Evolutionary conservation across 306 rosid genomes (phyloP).

Genomic region (Vigna radiata): DNA sequence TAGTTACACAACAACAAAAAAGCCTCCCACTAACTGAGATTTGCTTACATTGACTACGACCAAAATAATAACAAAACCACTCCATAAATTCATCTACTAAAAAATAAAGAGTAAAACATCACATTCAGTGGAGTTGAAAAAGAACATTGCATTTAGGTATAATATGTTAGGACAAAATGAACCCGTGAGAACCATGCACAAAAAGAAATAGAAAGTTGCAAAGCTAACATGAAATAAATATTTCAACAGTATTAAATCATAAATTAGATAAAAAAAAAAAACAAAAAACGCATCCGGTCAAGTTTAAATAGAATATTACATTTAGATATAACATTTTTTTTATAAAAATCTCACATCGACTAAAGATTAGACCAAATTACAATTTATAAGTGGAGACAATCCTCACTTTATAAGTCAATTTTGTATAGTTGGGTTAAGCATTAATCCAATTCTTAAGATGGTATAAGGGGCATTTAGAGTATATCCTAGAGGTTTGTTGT

Average conservation of each 20-base stretch:
- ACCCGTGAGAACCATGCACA: slow-evolving; percentile 1
- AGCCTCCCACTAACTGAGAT: not conserved
- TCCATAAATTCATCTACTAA: not conserved
- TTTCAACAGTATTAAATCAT: not conserved
- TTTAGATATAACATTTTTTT: not conserved
- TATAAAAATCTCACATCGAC: no score
- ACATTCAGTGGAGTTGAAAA: slow-evolving; percentile 7
- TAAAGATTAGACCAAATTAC: no score
- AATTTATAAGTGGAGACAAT: no score
- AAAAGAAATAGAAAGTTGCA: not conserved
- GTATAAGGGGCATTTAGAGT: no score
- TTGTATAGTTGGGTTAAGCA: no score
- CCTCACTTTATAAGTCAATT: no score
- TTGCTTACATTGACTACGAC: not conserved
- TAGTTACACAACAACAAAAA: not conserved
- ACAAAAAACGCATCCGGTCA: not conserved
- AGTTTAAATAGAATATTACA: not conserved
- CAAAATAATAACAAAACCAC: slow-evolving; percentile 2
- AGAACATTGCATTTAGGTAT: slow-evolving; percentile 1
- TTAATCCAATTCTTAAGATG: no score
- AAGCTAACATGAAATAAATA: no score
- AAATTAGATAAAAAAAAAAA: slow-evolving; percentile 11
- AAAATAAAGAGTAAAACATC: slow-evolving; percentile 25
- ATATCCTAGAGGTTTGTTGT: no score
- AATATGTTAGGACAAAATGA: not conserved